Conservation (phyloP, 768 basidiomycete species). For the Tylopilus rubrobrunneus region DNA sequence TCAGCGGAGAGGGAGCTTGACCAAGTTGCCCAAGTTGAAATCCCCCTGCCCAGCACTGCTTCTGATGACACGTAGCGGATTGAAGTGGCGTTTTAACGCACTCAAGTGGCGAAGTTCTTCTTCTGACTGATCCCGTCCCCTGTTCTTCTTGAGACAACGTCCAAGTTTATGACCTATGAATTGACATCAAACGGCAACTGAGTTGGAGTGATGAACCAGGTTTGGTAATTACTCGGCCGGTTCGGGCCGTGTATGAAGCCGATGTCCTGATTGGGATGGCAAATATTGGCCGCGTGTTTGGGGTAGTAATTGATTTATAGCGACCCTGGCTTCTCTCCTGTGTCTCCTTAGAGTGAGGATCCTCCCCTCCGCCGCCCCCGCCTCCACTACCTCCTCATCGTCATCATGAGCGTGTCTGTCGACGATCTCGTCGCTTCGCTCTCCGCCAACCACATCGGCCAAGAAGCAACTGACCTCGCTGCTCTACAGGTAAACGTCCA, state of each 20-base stretch:
- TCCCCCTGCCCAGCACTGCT: neutral
- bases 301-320: conserved; percentile 17
- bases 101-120: no score
- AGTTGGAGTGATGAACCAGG: neutral
- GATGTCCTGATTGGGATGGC: neutral
- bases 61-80: neutral
- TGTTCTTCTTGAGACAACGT: neutral
- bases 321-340: conserved; percentile 12
- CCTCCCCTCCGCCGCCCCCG: neutral
- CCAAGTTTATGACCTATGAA: no score
- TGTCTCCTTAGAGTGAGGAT: neutral
- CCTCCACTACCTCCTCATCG: neutral
- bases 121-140: neutral
- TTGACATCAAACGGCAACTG: neutral
- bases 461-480: conserved; percentile 49
- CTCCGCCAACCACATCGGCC: conserved; percentile 46
- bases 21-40: neutral
- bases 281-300: conserved; percentile 21
- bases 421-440: conserved; percentile 51
- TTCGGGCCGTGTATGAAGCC: neutral
- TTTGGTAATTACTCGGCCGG: conserved; percentile 3
- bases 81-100: no score
- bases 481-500: conserved; percentile 37
- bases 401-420: conserved; percentile 42
- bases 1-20: no score